Percentiles rank a stretch among this genome's conserved stretches.
Conservation (phyloP, 2,329 filamentous ascomycete genomes). For the Hypoxylon sp. region DNA sequence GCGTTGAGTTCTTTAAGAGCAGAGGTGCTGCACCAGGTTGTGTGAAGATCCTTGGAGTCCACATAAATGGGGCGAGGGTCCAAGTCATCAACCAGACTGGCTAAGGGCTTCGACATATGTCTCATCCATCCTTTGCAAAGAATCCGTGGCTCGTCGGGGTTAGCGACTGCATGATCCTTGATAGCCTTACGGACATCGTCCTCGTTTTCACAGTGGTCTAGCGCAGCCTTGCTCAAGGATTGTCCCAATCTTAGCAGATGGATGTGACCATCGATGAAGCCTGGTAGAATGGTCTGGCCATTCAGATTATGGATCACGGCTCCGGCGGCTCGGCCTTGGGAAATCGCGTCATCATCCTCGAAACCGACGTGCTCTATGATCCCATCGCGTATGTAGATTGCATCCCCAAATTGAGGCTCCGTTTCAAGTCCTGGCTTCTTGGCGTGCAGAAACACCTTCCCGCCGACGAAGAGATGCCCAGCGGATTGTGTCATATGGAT, state of each 20-base stretch:
- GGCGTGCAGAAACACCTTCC: slow-evolving; percentile 41
- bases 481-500: slow-evolving; percentile 24
- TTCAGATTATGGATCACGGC: slow-evolving; percentile 44
- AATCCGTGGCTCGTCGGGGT: slow-evolving; percentile 65
- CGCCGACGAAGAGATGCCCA: slow-evolving; percentile 37
- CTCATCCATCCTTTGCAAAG: slow-evolving; percentile 66
- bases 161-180: slow-evolving; percentile 60
- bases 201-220: slow-evolving; percentile 64
- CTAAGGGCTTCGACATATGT: slow-evolving; percentile 66
- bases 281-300: slow-evolving; percentile 63
- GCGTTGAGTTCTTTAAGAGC: slow-evolving; percentile 66
- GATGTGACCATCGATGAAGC: slow-evolving; percentile 72
- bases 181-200: slow-evolving; percentile 66
- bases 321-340: slow-evolving; percentile 27
- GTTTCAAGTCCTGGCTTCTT: slow-evolving; percentile 39
- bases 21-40: slow-evolving; percentile 68
- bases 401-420: slow-evolving; percentile 40
- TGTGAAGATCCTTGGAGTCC: slow-evolving; percentile 70
- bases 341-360: slow-evolving; percentile 35
- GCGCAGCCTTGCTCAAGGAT: slow-evolving; percentile 65
- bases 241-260: slow-evolving; percentile 70
- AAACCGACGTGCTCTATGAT: slow-evolving; percentile 44
- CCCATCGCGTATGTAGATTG: slow-evolving; percentile 37
- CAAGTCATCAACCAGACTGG: slow-evolving; percentile 66
- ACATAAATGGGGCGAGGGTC: slow-evolving; percentile 70